phyloP scores from a whole-genome alignment of 2,329 filamentous ascomycete species.

The Ophiostoma tasmaniense region DNA sequence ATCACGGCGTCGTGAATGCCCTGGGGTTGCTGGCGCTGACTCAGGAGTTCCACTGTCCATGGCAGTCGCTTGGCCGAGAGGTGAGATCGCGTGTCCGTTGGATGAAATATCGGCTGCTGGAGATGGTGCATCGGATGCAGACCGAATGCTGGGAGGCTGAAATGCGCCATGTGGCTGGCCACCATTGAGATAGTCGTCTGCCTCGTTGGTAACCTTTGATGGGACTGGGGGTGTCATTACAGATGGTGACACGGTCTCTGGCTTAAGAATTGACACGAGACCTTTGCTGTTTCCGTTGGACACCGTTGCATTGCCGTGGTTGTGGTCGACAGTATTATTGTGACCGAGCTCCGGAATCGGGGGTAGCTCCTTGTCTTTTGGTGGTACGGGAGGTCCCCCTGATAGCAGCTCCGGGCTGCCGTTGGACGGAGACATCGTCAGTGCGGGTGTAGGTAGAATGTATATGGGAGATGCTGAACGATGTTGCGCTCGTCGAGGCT shows the following conservation, averaged over 20 bases:
- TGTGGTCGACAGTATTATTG: neutral
- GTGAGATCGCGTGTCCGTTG: neutral
- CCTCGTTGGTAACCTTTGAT: constrained; percentile 16
- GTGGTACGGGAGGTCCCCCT: neutral
- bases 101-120: neutral
- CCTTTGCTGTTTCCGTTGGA: constrained; percentile 12
- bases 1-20: constrained; percentile 44
- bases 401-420: neutral
- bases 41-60: constrained; percentile 3
- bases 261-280: neutral
- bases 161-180: constrained; percentile 26
- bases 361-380: constrained; percentile 17
- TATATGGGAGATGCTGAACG: neutral
- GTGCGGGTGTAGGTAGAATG: neutral
- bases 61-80: neutral
- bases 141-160: neutral
- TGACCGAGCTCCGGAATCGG: neutral
- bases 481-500: neutral
- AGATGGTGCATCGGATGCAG: neutral
- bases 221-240: neutral
- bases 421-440: neutral
- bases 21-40: constrained; percentile 16
- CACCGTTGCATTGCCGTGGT: constrained; percentile 6
- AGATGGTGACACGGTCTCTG: neutral
- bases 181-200: constrained; percentile 33